These are phyloP conservation scores for Backusella luteola DNA, from an alignment of 192 early-diverging fungal genomes.

Conservation along the genomic window DNA sequence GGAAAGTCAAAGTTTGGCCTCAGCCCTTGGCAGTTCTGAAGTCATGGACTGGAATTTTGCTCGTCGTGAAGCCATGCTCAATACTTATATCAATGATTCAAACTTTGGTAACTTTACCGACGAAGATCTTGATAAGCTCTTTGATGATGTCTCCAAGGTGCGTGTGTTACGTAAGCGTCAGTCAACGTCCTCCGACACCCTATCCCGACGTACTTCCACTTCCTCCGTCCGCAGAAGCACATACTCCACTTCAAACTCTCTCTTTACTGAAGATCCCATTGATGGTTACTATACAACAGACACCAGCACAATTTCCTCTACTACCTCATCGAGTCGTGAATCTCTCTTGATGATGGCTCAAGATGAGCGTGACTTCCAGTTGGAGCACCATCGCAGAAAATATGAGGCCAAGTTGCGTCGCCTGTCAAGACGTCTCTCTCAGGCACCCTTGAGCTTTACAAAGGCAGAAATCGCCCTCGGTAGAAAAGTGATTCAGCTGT, in stretches of 20 bases:
- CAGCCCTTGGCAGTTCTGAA: constrained; percentile 34
- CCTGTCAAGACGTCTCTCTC: constrained; percentile 34
- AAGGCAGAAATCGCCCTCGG: constrained; percentile 42
- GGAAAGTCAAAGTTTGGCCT: neutral
- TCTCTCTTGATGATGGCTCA: constrained; percentile 37
- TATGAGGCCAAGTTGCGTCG: constrained; percentile 49
- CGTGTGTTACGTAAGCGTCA: constrained; percentile 28
- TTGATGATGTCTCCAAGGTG: constrained; percentile 59
- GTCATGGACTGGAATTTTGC: constrained; percentile 77
- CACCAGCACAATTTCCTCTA: constrained; percentile 3
- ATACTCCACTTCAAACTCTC: constrained; percentile 7
- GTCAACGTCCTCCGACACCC: constrained; percentile 15
- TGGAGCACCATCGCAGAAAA: constrained; percentile 48
- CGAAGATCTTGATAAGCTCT: constrained; percentile 52
- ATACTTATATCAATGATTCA: constrained; percentile 38
- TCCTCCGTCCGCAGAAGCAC: constrained; percentile 19
- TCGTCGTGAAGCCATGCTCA: constrained; percentile 62
- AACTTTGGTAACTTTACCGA: constrained; percentile 51
- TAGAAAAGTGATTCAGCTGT: constrained; percentile 40
- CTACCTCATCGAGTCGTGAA: neutral
- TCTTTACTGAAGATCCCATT: constrained; percentile 1
- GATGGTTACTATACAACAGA: constrained; percentile 16
- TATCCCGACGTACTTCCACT: constrained; percentile 17
- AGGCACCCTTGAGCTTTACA: constrained; percentile 32
- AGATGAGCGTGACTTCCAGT: constrained; percentile 49